These are phyloP conservation scores for Durusdinium trenchii DNA, from an alignment of 73 alveolate genomes.

Conservation along the genomic window DNA sequence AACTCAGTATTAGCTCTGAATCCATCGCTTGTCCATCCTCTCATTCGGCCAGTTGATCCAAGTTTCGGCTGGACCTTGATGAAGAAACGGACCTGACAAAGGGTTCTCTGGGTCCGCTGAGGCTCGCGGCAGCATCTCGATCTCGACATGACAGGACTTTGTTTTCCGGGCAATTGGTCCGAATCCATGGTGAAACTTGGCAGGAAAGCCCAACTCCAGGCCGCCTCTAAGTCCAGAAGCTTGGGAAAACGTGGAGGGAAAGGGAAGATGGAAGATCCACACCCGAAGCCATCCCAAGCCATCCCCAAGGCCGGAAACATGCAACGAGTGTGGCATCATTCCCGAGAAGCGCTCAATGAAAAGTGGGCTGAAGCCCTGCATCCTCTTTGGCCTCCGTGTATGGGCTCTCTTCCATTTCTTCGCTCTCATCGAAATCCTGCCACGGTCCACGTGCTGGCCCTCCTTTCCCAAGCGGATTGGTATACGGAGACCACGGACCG, in stretches of 20 bases:
- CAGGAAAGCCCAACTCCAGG: no score
- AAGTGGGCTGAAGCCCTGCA: not conserved
- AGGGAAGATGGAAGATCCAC: no score
- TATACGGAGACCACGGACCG: slow-evolving; percentile 88
- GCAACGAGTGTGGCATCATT: not conserved
- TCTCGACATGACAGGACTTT: not conserved
- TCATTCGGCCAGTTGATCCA: not conserved
- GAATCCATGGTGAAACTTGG: no score
- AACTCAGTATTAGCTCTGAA: no score
- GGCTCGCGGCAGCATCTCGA: no score
- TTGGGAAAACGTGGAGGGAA: no score
- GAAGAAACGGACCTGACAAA: slow-evolving; percentile 75
- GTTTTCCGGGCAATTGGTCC: not conserved
- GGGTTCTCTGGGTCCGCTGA: no score
- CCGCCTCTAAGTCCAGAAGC: no score
- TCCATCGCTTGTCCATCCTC: no score
- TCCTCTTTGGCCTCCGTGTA: not conserved
- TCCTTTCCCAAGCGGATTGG: slow-evolving; percentile 84
- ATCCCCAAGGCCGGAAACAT: not conserved
- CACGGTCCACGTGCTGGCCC: slow-evolving; percentile 94
- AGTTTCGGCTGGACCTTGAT: slow-evolving; percentile 91
- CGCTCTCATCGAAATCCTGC: slow-evolving; percentile 47
- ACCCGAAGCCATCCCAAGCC: not conserved
- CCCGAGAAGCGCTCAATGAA: not conserved
- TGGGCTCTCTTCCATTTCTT: not conserved